These are phyloP conservation scores for Nothopassalora personata DNA, from an alignment of 2,329 filamentous ascomycete genomes.

Conservation along the genomic window DNA sequence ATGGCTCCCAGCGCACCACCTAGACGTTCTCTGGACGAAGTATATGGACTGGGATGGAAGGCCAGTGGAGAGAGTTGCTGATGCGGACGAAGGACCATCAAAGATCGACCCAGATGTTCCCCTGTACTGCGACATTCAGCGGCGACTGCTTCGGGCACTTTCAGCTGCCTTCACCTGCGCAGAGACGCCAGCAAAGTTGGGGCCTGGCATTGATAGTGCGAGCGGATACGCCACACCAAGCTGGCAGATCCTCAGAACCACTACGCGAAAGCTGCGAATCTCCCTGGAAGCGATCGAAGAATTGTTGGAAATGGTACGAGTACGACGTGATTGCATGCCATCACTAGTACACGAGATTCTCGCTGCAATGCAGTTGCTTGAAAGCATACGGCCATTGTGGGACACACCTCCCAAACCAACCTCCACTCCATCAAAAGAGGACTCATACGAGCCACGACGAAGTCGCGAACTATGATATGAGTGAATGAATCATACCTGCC, in stretches of 20 bases:
- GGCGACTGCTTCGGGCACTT: constrained; percentile 12
- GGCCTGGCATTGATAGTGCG: neutral
- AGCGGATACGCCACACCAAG: neutral
- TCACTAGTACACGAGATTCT: constrained; percentile 17
- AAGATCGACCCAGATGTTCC: neutral
- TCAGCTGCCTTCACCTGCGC: constrained; percentile 8
- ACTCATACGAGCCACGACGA: neutral
- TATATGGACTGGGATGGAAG: constrained; percentile 14
- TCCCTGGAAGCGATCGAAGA: constrained; percentile 18
- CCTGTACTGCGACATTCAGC: constrained; percentile 5
- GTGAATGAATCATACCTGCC: neutral
- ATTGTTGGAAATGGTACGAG: constrained; percentile 12
- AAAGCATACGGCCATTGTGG: constrained; percentile 9
- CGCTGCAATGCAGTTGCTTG: constrained; percentile 14
- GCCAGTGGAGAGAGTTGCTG: neutral
- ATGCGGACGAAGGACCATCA: neutral
- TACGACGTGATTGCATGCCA: constrained; percentile 12
- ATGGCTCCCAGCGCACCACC: constrained; percentile 12
- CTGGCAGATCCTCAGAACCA: constrained; percentile 16
- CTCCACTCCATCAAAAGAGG: neutral
- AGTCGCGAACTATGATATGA: neutral
- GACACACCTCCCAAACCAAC: neutral
- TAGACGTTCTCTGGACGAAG: constrained; percentile 15
- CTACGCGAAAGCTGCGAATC: constrained; percentile 16
- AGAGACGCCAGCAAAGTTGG: constrained; percentile 5